A percentile compares a stretch with the other conserved stretches of the same genome.
Conservation (phyloP, 805 yeast species). For the Zygoascus flipseniorum region DNA sequence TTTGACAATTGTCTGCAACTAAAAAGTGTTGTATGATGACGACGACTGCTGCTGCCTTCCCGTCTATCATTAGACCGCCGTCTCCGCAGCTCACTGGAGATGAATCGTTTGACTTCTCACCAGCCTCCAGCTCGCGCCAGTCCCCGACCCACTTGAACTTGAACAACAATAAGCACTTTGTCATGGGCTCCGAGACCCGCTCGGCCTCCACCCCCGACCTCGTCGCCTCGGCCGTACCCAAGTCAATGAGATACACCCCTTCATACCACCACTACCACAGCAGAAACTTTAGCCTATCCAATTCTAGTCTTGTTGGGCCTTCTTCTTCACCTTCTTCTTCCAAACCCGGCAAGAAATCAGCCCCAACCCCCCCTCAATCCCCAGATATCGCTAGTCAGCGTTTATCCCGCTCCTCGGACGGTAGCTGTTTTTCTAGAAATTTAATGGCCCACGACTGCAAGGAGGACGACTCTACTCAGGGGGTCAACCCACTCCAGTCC, state of each 20-base stretch:
- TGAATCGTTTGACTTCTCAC: background rate
- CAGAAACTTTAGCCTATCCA: background rate
- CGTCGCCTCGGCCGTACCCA: background rate
- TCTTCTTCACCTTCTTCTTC: background rate
- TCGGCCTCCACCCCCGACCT: background rate
- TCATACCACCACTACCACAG: background rate
- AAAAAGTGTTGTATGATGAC: too few species aligned
- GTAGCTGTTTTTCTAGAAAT: background rate
- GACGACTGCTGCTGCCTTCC: background rate
- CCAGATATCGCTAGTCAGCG: conserved; percentile 1
- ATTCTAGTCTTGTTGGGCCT: background rate
- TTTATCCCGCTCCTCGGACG: background rate
- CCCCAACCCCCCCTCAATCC: conserved; percentile 6
- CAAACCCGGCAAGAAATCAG: background rate
- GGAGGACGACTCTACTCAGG: background rate
- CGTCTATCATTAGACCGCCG: background rate
- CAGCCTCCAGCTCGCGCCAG: background rate
- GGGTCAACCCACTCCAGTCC: background rate
- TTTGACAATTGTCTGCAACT: too few species aligned
- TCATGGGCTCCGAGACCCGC: background rate
- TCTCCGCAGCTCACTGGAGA: background rate
- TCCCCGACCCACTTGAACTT: background rate
- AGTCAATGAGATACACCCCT: background rate
- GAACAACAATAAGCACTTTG: background rate
- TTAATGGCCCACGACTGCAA: background rate